phyloP scores from a whole-genome alignment of 2,329 filamentous ascomycete species.

The Monilinia laxa region DNA sequence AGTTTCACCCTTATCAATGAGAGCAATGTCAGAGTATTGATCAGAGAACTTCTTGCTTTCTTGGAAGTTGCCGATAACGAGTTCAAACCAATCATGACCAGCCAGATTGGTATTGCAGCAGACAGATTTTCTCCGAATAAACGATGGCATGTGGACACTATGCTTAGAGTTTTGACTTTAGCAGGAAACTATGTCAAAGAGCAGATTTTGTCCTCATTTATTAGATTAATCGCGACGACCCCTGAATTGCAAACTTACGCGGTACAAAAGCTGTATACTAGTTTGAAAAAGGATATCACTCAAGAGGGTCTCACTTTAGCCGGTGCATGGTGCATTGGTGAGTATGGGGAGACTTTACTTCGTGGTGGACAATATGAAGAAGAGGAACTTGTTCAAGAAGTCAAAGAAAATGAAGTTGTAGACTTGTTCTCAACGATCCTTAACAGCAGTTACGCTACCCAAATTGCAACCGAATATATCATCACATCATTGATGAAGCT shows the following conservation, averaged over 20 bases:
- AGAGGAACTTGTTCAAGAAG: conserved; percentile 76
- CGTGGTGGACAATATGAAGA: conserved; percentile 90
- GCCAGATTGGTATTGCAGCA: conserved; percentile 94
- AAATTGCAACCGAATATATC: conserved; percentile 93
- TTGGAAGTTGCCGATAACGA: conserved; percentile 96
- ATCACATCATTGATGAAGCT: conserved; percentile 93
- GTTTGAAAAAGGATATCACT: conserved; percentile 92
- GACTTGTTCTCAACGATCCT: conserved; percentile 91
- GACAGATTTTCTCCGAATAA: conserved; percentile 96
- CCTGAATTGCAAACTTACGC: conserved; percentile 95
- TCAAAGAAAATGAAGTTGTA: conserved; percentile 86
- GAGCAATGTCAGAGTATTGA: conserved; percentile 88
- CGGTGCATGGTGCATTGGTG: conserved; percentile 95
- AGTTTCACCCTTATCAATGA: conserved; percentile 99
- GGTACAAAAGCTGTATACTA: conserved; percentile 89
- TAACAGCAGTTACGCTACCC: conserved; percentile 90
- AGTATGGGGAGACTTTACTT: conserved; percentile 90
- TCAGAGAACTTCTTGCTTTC: conserved; percentile 91
- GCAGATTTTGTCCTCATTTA: conserved; percentile 94
- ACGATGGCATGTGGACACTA: conserved; percentile 97
- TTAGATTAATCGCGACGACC: conserved; percentile 91
- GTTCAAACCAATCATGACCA: conserved; percentile 98
- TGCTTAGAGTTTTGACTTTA: conserved; percentile 88
- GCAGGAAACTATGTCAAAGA: conserved; percentile 98
- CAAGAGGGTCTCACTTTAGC: conserved; percentile 93